A percentile compares a stretch with the other conserved stretches of the same genome.
phyloP scores from a whole-genome alignment of 2,329 filamentous ascomycete genomes.

The Pseudogymnoascus sp. region DNA sequence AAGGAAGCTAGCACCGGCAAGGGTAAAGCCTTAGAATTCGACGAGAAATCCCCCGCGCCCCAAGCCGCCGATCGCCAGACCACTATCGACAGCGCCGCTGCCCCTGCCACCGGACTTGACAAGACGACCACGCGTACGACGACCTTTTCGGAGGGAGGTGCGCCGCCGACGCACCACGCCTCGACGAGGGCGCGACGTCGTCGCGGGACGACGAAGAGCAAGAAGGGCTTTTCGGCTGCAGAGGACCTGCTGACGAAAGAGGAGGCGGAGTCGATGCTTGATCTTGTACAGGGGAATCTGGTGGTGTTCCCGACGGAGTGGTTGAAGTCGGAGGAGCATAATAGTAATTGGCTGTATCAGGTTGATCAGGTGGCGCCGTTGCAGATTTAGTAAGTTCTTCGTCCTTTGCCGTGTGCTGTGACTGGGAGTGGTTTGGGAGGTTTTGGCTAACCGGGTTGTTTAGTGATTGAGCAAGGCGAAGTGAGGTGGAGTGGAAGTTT shows the following conservation, averaged over 20 bases:
- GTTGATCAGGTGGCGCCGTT: constrained; percentile 92
- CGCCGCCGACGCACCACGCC: constrained; percentile 21
- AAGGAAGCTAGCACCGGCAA: not conserved
- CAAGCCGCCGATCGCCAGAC: not conserved
- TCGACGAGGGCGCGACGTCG: constrained; percentile 52
- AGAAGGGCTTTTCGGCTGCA: constrained; percentile 52
- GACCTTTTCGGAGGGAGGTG: constrained; percentile 40
- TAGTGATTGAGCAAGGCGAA: not conserved
- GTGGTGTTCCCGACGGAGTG: constrained; percentile 96
- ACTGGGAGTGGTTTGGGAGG: not conserved
- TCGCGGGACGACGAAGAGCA: constrained; percentile 54
- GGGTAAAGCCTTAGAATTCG: not conserved
- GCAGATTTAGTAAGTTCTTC: constrained; percentile 79
- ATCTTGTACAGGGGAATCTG: constrained; percentile 76
- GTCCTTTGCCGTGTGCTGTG: not conserved
- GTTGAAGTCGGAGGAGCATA: constrained; percentile 82
- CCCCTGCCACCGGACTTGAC: constrained; percentile 19
- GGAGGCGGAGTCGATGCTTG: constrained; percentile 75
- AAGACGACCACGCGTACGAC: constrained; percentile 43
- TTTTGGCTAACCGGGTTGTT: not conserved
- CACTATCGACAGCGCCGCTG: not conserved
- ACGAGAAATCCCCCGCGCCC: not conserved
- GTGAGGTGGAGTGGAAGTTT: not conserved
- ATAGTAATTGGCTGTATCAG: constrained; percentile 93
- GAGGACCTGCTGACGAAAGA: constrained; percentile 70